Percentiles rank a stretch among this genome's conserved stretches.
These are phyloP conservation scores for Nothopassalora personata DNA, from an alignment of 2,329 filamentous ascomycete genomes.

Conservation along the genomic window DNA sequence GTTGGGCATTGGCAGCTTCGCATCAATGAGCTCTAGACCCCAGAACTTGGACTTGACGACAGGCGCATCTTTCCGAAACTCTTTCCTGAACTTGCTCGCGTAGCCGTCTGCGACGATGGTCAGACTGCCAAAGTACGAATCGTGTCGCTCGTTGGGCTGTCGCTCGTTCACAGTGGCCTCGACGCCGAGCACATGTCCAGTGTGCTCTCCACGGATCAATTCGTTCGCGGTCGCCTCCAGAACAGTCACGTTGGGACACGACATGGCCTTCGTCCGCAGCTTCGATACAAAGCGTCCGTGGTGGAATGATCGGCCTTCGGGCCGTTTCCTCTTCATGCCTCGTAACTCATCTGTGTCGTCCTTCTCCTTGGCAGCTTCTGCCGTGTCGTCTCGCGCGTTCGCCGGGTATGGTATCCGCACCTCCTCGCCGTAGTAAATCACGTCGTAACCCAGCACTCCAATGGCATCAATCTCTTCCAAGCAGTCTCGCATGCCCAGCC, in stretches of 20 bases:
- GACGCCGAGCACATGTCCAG: slow-evolving; percentile 74
- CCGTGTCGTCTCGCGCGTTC: slow-evolving; percentile 40
- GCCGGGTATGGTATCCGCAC: slow-evolving; percentile 75
- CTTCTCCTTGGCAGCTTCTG: slow-evolving; percentile 31
- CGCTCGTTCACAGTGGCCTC: slow-evolving; percentile 62
- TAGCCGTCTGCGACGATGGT: slow-evolving; percentile 93
- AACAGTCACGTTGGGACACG: slow-evolving; percentile 77
- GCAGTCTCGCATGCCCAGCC: slow-evolving; percentile 74
- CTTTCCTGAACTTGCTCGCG: slow-evolving; percentile 81
- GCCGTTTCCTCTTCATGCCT: slow-evolving; percentile 42
- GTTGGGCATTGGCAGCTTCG: slow-evolving; percentile 64
- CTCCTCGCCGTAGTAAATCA: slow-evolving; percentile 70
- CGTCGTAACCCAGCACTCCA: slow-evolving; percentile 76
- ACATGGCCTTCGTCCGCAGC: slow-evolving; percentile 67
- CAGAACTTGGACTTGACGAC: slow-evolving; percentile 82
- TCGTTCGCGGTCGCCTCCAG: slow-evolving; percentile 82
- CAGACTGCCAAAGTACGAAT: slow-evolving; percentile 78
- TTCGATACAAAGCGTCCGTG: slow-evolving; percentile 89
- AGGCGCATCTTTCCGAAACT: slow-evolving; percentile 62
- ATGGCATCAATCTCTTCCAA: slow-evolving; percentile 85
- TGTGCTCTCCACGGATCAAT: slow-evolving; percentile 64
- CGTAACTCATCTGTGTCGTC: slow-evolving; percentile 27
- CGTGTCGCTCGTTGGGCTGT: slow-evolving; percentile 50
- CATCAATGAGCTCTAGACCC: slow-evolving; percentile 86
- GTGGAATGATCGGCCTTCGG: slow-evolving; percentile 79